phyloP scores from a whole-genome alignment of 2,329 filamentous ascomycete species.

The Akanthomyces muscarius region DNA sequence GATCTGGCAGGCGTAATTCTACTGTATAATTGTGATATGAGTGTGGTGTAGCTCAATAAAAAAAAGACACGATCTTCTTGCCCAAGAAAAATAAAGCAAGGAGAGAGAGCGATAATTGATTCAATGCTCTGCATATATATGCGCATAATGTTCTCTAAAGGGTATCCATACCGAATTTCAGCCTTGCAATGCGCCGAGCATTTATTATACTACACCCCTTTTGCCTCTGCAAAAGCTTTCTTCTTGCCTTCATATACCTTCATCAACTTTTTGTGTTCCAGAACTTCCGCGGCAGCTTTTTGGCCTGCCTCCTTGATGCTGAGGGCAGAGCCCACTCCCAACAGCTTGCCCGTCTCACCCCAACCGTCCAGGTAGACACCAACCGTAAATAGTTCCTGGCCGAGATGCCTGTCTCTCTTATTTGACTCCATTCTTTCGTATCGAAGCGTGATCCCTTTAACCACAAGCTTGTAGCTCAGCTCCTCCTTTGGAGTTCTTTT shows the following conservation, averaged over 20 bases:
- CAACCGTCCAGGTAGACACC: constrained; percentile 64
- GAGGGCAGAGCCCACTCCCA: constrained; percentile 61
- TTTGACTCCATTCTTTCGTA: constrained; percentile 55
- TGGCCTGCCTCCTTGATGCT: constrained; percentile 67
- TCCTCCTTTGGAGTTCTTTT: constrained; percentile 28
- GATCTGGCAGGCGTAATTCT: no score
- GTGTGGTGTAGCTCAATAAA: not conserved
- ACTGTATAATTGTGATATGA: not conserved
- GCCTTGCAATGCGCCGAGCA: not conserved
- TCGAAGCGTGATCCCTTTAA: constrained; percentile 53
- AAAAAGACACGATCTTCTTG: not conserved
- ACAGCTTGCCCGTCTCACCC: constrained; percentile 57
- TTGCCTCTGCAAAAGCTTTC: constrained; percentile 36
- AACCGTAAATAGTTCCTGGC: constrained; percentile 57
- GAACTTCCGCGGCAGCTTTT: constrained; percentile 59
- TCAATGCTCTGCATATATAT: not conserved
- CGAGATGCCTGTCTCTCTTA: constrained; percentile 50
- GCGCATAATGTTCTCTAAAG: not conserved
- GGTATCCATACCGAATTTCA: not conserved
- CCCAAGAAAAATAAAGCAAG: no score
- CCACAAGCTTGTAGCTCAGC: constrained; percentile 41
- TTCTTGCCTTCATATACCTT: constrained; percentile 47
- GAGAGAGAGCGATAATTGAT: not conserved
- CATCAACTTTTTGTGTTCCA: constrained; percentile 64
- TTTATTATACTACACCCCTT: not conserved